Base-by-base conservation (phyloP, 2,329 filamentous ascomycete species). In the Pseudocercospora eumusae region DNA sequence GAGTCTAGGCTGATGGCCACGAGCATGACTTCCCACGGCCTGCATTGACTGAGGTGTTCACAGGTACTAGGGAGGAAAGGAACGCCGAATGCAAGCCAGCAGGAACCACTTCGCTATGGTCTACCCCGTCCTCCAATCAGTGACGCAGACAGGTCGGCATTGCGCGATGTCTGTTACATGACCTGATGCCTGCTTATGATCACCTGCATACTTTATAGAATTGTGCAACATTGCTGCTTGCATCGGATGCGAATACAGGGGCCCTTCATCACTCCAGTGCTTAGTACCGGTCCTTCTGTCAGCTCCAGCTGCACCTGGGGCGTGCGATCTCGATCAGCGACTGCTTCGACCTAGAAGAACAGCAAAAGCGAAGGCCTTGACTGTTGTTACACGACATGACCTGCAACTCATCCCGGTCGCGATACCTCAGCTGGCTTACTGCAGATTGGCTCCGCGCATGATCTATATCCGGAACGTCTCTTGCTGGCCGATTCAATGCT, bases 371-470 rank as follows among this genome's bases (percentile, higher is more conserved):
- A 49, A 49, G 45, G 10, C 20, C 5, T 21, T 20, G 21, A 49
- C 6, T 21, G 11, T 49, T 21, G 45, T 49, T 49, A 2, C 45
- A 49, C 45, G 8, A 49, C 20, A 49, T 21, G 10, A 49, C 27
- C 27, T 55, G 52, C 31, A 55, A 9, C 28, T 36, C n/a, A 55
- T n/a, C 52, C 27, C 18, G 2, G 52, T 49, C 31, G 27, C 42
- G 18, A 44, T 58, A 21, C 27, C 31, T 60, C 52, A 49, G 58
- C 52, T 56, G 58, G 50, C 58, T 49, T 50, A 60, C 31, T 56
- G 23, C 36, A 60, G 52, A 47, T 28, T 60, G 58, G 23, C 33
- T 23, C 50, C 11, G 36, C 58, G 52, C 58, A 60, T 60, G 58
- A 50, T 31, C 58, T 56, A 60, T 50, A 60, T 60, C 23, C 58